Conservation (phyloP, 495 filamentous ascomycete genomes). For the Staphylotrichum tortipilum region DNA sequence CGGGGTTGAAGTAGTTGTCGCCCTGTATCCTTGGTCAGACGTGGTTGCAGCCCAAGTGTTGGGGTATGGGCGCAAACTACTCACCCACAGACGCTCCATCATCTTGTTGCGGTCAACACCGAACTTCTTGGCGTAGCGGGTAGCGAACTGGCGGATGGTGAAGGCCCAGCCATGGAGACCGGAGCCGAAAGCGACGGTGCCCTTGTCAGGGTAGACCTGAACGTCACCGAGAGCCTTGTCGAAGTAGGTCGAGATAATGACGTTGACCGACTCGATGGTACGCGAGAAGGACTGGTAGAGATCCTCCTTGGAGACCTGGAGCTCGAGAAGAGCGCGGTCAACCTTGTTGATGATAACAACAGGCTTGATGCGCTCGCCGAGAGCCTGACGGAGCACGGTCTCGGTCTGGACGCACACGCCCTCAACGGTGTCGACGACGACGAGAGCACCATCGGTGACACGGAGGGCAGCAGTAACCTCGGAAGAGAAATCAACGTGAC, state of each 20-base stretch:
- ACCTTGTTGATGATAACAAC: constrained; percentile 99
- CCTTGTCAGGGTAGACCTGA: constrained; percentile 93
- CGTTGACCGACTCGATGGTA: constrained; percentile 99
- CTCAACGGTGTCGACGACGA: constrained; percentile 99
- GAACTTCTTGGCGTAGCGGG: constrained; percentile 98
- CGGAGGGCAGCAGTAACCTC: constrained; percentile 98
- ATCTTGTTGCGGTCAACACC: constrained; percentile 99
- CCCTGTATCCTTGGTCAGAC: constrained; percentile 48
- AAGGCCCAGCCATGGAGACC: constrained; percentile 99
- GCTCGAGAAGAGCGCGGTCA: constrained; percentile 95
- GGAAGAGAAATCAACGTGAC: constrained; percentile 99
- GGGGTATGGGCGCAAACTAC: constrained; percentile 11
- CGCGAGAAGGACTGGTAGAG: constrained; percentile 98
- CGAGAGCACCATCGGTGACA: constrained; percentile 98
- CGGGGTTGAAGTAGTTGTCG: constrained; percentile 99
- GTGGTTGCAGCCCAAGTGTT: background rate
- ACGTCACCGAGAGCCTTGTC: constrained; percentile 96
- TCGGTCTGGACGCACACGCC: constrained; percentile 99
- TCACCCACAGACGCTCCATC: constrained; percentile 99
- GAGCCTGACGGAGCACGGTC: constrained; percentile 97
- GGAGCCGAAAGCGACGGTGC: constrained; percentile 97
- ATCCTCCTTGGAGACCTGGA: constrained; percentile 97
- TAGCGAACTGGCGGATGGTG: constrained; percentile 96
- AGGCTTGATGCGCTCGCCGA: constrained; percentile 99
- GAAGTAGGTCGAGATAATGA: constrained; percentile 97